Percentiles rank a stretch among this genome's conserved stretches.
Evolutionary conservation across 129 eudicot species (phyloP).

Genomic region (Flaveria linearis): DNA sequence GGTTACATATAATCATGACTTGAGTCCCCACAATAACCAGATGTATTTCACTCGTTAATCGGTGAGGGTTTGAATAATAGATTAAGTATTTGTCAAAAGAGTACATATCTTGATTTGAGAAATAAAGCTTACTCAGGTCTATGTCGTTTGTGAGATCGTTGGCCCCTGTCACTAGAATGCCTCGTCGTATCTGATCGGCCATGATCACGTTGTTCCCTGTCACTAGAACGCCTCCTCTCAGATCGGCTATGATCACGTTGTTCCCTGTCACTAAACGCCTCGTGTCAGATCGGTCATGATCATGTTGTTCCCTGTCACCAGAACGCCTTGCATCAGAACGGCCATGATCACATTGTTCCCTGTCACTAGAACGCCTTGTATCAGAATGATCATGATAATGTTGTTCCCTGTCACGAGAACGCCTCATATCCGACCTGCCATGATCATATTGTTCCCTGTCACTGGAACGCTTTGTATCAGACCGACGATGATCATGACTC

Average conservation of each 20-base stretch:
- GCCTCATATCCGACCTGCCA: too few relatives aligned
- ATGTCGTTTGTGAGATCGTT: slow-evolving; percentile 48
- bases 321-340: slow-evolving; percentile 36
- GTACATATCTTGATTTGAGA: slow-evolving; percentile 17
- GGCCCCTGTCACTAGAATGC: slow-evolving; percentile 37
- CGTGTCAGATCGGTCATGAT: too few relatives aligned
- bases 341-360: slow-evolving; percentile 40
- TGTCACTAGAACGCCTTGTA: slow-evolving; percentile 14
- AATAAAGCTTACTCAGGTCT: slow-evolving; percentile 37
- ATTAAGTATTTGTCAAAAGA: too few relatives aligned
- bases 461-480: slow-evolving; percentile 36
- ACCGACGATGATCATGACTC: slow-evolving; percentile 29
- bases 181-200: too few relatives aligned
- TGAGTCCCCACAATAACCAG: too few relatives aligned
- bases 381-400: too few relatives aligned
- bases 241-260: slow-evolving; percentile 34
- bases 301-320: slow-evolving; percentile 41
- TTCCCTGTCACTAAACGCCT: slow-evolving; percentile 34
- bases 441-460: too few relatives aligned
- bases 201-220: too few relatives aligned
- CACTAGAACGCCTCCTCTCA: slow-evolving; percentile 33
- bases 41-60: too few relatives aligned
- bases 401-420: slow-evolving; percentile 17
- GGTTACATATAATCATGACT: slow-evolving; percentile 14
- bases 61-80: too few relatives aligned